A percentile compares a stretch with the other conserved stretches of the same genome.
Evolutionary conservation across 352 stramenopile genomes (phyloP).

Genomic region (Pelagophyceae sp.): DNA sequence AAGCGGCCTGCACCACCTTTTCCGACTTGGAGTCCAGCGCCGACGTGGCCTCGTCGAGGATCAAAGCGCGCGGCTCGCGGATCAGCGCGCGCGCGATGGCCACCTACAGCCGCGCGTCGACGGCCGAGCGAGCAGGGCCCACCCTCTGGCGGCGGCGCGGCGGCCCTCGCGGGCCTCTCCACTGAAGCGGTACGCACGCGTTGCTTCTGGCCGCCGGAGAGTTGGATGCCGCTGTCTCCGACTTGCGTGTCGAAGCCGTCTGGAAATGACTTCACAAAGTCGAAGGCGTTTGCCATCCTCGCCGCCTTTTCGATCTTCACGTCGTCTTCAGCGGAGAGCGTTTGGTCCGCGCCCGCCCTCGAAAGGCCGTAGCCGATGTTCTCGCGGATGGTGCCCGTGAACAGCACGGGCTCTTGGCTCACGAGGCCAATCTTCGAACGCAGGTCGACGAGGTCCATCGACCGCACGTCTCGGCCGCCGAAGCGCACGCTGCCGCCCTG

Average conservation of each 20-base stretch:
- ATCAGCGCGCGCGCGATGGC: conserved; percentile 76
- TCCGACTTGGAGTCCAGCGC: conserved; percentile 66
- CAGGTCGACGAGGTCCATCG: conserved; percentile 62
- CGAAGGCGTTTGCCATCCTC: conserved; percentile 76
- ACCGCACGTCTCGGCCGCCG: conserved; percentile 60
- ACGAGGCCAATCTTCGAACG: conserved; percentile 70
- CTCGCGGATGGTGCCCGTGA: conserved; percentile 68
- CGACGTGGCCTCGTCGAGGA: conserved; percentile 67
- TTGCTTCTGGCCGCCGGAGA: conserved; percentile 89
- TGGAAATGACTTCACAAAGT: conserved; percentile 75
- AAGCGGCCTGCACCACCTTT: conserved; percentile 52
- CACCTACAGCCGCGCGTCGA: conserved; percentile 43
- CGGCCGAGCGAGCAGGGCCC: not conserved
- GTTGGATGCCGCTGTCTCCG: conserved; percentile 58
- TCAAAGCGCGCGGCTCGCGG: conserved; percentile 58
- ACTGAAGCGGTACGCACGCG: too few species aligned
- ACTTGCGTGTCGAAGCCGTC: conserved; percentile 52
- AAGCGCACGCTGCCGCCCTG: conserved; percentile 56
- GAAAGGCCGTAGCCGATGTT: conserved; percentile 70
- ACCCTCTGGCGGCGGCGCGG: conserved; percentile 14
- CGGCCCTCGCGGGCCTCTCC: conserved; percentile 70
- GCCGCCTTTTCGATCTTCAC: conserved; percentile 75
- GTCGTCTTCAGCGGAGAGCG: conserved; percentile 29
- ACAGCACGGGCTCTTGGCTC: conserved; percentile 79
- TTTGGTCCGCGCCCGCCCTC: conserved; percentile 18